Conservation (phyloP, 768 basidiomycete genomes). For the Suillus ampliporus region DNA sequence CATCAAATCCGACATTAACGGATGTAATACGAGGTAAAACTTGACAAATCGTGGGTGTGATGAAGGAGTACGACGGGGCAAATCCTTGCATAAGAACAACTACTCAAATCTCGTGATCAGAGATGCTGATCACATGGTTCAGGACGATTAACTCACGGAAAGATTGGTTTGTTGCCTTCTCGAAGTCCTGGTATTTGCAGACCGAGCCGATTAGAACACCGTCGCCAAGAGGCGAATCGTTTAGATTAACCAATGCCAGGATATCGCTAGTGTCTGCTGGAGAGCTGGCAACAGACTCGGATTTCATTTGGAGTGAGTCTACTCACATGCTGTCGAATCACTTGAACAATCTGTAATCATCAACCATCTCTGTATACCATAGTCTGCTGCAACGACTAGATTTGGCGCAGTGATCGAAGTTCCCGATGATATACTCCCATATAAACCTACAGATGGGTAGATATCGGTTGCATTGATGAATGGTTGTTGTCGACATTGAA, state of each 20-base stretch:
- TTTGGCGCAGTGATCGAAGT: not conserved
- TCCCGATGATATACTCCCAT: not conserved
- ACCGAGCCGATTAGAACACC: not conserved
- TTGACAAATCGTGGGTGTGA: not conserved
- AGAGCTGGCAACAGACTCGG: not conserved
- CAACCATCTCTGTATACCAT: not conserved
- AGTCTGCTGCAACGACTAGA: not conserved
- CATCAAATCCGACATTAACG: not conserved
- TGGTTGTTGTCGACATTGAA: not conserved
- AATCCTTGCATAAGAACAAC: conserved; percentile 1
- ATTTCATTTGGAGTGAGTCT: not conserved
- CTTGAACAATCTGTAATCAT: not conserved
- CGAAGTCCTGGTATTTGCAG: not conserved
- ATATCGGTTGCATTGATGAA: not conserved
- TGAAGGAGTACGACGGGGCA: not conserved
- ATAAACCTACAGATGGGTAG: not conserved
- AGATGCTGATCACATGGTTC: not conserved
- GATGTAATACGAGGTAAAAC: not conserved
- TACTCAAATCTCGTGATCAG: not conserved
- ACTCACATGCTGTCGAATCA: not conserved
- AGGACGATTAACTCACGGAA: not conserved
- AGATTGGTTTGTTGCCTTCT: conserved; percentile 1
- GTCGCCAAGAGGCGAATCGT: not conserved
- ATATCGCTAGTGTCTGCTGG: not conserved
- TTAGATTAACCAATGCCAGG: not conserved